Evolutionary conservation across 306 rosid genomes (phyloP).

Genomic region (Canavalia ensiformis): DNA sequence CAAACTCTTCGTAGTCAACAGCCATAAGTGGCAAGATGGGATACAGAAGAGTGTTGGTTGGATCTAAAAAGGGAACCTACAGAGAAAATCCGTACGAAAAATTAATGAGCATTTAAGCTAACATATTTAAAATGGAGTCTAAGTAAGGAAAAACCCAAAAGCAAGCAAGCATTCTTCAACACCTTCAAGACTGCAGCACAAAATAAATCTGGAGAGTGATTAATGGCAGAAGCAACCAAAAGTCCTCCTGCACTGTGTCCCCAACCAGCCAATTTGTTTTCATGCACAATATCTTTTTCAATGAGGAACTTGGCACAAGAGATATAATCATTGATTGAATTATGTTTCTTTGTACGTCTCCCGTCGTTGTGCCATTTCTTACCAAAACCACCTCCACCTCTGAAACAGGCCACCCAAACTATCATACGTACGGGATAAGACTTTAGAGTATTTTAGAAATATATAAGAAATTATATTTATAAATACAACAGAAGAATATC

Average conservation of each 20-base stretch:
- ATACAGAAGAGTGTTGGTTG: slow-evolving; percentile 81
- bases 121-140: slow-evolving; percentile 37
- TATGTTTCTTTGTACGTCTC: slow-evolving; percentile 69
- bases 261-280: slow-evolving; percentile 85
- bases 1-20: slow-evolving; percentile 88
- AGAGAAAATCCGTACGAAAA: slow-evolving; percentile 45
- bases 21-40: slow-evolving; percentile 86
- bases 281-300: slow-evolving; percentile 71
- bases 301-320: slow-evolving; percentile 86
- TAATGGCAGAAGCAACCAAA: slow-evolving; percentile 91
- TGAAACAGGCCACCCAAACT: slow-evolving; percentile 55
- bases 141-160: slow-evolving; percentile 37
- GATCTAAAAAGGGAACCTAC: slow-evolving; percentile 93
- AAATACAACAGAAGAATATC: slow-evolving; percentile 22
- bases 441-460: slow-evolving; percentile 9
- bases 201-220: slow-evolving; percentile 79
- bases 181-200: slow-evolving; percentile 89
- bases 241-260: slow-evolving; percentile 97
- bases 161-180: slow-evolving; percentile 23
- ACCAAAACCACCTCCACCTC: slow-evolving; percentile 97
- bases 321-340: slow-evolving; percentile 82
- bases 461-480: slow-evolving; percentile 32
- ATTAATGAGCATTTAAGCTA: slow-evolving; percentile 34
- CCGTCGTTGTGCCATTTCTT: slow-evolving; percentile 92
- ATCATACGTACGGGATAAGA: slow-evolving; percentile 38